phyloP scores from a whole-genome alignment of 2,329 filamentous ascomycete species.

The Cladobotryum protrusum region DNA sequence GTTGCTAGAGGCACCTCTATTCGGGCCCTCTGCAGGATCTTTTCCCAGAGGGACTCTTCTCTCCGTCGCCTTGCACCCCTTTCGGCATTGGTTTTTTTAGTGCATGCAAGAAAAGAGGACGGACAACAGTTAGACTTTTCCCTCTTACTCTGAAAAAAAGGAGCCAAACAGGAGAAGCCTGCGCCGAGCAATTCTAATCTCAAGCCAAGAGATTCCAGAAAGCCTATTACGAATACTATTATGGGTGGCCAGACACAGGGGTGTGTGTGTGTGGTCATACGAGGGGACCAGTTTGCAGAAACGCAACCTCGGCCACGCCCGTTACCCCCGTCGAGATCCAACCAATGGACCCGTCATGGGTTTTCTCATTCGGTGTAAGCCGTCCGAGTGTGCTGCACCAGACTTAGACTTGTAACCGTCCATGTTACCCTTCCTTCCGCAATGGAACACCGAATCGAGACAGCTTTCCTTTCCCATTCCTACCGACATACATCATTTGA shows the following conservation, averaged over 20 bases:
- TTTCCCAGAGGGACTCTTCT: not conserved
- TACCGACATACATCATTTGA: conserved; percentile 5
- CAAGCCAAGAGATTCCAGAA: no score
- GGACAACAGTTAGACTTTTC: not conserved
- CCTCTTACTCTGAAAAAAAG: no score
- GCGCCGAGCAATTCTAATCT: not conserved
- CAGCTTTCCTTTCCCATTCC: not conserved
- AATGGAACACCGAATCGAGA: not conserved
- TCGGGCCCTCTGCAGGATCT: not conserved
- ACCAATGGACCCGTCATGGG: not conserved
- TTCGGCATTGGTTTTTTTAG: not conserved
- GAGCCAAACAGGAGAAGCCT: not conserved
- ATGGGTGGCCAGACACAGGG: not conserved
- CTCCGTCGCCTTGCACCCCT: not conserved
- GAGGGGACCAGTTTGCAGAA: not conserved
- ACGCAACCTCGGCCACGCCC: conserved; percentile 6
- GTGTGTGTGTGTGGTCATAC: not conserved
- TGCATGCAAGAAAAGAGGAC: not conserved
- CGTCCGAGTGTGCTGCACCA: conserved; percentile 5
- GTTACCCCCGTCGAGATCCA: conserved; percentile 1
- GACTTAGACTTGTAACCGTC: not conserved
- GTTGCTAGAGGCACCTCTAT: not conserved
- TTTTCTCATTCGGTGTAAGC: conserved; percentile 10
- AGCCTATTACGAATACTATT: no score
- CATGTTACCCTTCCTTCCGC: not conserved